Base-by-base conservation (phyloP, 1,284 basidiomycete genomes). In the Melampsora abietis-canadensis region DNA sequence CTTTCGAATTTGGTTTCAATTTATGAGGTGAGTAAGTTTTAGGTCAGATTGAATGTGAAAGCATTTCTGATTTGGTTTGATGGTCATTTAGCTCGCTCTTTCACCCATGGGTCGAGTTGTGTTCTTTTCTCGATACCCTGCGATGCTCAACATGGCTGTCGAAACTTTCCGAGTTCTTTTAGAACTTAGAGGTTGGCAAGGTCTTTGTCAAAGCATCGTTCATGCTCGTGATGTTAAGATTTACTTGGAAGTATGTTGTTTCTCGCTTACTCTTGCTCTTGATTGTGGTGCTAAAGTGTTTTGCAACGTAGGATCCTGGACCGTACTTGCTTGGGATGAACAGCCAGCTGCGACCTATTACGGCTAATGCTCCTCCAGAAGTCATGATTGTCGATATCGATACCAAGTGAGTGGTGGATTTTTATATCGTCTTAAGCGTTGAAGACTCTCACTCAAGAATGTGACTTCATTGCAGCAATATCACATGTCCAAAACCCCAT, bases 1-100 rank as follows among this genome's bases (percentile, higher is more conserved):
- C 87, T 97, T 76, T 94, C 96, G 81, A 94, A 96, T 80, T 91
- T 98, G 76, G 83, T 98, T 75, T 94, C 91, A 31, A 90, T 93
- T 76, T 92, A 92, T 81, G 94, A 98, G 86, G 72, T 74, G 5
- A 61, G 57, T 44, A 4, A 40, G 31, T 34, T n/a, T 57, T 68
- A 30, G 21, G 40, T 19, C 4, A 12, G 27, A 4, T 57, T n/a
- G 24, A 5, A 54, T 44, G 4, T 48, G 17, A 19, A 14, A 48
- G 44, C 19, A 59, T 30, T 30, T 54, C 12, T 31, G 30, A 48
- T 47, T 30, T 62, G 14, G 2, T 47, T 30, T 62, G 31, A 15
- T 62, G 8, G 27, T 14, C 24, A 19, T 31, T 1, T 31, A 74
- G 72, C 90, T 97, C 78, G 94, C 94, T 0, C 85, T 98, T 47